Base-by-base conservation (phyloP, 441 rosid genomes). In the Adansonia rubrostipa region DNA sequence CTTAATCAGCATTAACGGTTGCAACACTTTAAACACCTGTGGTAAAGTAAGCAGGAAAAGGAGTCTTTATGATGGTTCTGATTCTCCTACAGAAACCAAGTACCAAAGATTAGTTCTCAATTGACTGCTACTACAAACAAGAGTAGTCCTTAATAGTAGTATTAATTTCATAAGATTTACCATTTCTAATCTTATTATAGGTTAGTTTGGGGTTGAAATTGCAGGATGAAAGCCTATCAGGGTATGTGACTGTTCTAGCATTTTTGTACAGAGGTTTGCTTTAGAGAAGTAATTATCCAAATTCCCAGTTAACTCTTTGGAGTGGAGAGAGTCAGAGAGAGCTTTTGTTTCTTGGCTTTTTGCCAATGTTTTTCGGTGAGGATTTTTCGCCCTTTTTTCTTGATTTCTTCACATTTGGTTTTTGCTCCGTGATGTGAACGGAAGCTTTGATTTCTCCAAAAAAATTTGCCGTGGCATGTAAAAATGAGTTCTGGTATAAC, bases 31-130 rank as follows among this genome's bases (percentile, higher is more conserved):
- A 75, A 80, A 79, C 64, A 80, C 82, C 60, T 91, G 90, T 80
- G 89, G 90, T 67, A 82, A 86, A 77, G 74, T 86, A 74, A 84
- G 83, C 67, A 86, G 91, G 87, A 96, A 96, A 87, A 92, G 97
- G 81, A 88, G 81, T 67, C 84, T 83, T 22, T 84, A 78, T 64
- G 89, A 91, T 60, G 93, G 82, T 73, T 87, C 89, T 68, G 86
- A 87, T 45, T 90, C 91, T 70, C 87, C 92, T 44, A 76, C 85
- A 40, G 92, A 86, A 71, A 79, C 88, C 71, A 96, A 94, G 85
- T 87, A 81, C 81, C 97, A 89, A 79, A 88, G 91, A 75, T 80
- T 91, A 74, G 84, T 80, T 63, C 90, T 89, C 74, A 89, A 88
- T 80, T 95, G 89, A 92, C 86, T 68, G 19, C 68, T 48, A 62